These are phyloP conservation scores for Staphylotrichum longicolle DNA, from an alignment of 495 filamentous ascomycete species.

Conservation along the genomic window DNA sequence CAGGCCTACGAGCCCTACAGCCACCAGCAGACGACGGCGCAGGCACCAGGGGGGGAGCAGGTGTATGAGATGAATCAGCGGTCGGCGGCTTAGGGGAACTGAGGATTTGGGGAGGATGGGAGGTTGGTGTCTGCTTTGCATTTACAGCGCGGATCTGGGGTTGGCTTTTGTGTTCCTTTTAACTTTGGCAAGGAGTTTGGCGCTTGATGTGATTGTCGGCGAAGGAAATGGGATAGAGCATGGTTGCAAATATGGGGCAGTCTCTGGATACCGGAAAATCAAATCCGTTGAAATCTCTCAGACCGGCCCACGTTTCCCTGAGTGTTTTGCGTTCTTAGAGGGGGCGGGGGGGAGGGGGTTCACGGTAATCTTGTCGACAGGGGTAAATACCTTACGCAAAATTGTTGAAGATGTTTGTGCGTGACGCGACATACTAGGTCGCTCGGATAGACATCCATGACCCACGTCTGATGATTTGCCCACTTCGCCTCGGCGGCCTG, in stretches of 20 bases:
- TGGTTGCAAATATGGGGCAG: neutral
- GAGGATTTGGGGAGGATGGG: neutral
- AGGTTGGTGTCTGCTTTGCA: neutral
- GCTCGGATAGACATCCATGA: too few relatives aligned
- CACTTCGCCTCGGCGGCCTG: too few relatives aligned
- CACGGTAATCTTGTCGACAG: too few relatives aligned
- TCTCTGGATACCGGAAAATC: neutral
- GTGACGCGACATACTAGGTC: too few relatives aligned
- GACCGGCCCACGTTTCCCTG: too few relatives aligned
- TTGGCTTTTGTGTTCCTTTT: neutral
- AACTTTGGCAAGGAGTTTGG: neutral
- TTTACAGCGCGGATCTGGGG: neutral
- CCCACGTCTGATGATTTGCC: too few relatives aligned
- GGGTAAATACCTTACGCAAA: too few relatives aligned
- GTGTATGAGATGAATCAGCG: constrained; percentile 3
- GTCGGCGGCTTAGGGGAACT: neutral
- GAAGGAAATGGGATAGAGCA: neutral
- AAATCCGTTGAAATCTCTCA: too few relatives aligned
- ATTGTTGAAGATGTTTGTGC: too few relatives aligned
- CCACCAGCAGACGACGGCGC: neutral
- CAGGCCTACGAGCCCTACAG: neutral
- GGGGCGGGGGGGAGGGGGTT: too few relatives aligned
- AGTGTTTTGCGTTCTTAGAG: too few relatives aligned
- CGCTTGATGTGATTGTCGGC: neutral
- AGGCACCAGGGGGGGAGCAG: neutral